A percentile compares a stretch with the other conserved stretches of the same genome.
Evolutionary conservation across 177 flowering plant genomes (phyloP).

Genomic region (Vitis hybrid): DNA sequence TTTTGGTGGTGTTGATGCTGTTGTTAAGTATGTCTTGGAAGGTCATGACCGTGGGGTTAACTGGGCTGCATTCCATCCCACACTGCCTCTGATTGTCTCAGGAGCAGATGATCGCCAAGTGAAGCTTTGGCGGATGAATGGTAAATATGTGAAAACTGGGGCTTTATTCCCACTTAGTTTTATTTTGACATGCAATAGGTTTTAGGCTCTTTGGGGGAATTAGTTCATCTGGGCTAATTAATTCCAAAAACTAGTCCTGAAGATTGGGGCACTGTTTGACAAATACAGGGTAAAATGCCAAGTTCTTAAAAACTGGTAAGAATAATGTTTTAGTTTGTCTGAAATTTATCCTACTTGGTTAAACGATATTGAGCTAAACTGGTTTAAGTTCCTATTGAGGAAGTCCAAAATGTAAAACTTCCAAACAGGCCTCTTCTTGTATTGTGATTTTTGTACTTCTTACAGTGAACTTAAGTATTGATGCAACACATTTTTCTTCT

Average conservation of each 20-base stretch:
- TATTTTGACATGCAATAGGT: not conserved
- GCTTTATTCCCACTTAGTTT: not conserved
- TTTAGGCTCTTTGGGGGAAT: too few relatives aligned
- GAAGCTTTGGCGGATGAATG: slow-evolving; percentile 80
- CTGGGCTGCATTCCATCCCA: slow-evolving; percentile 79
- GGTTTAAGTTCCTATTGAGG: not conserved
- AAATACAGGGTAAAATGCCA: too few relatives aligned
- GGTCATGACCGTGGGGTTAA: slow-evolving; percentile 82
- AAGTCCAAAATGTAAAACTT: not conserved
- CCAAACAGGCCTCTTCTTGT: not conserved
- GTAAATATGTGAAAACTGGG: slow-evolving; percentile 23
- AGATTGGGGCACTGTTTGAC: too few relatives aligned
- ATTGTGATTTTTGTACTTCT: not conserved
- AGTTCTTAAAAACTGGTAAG: too few relatives aligned
- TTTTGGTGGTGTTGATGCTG: slow-evolving; percentile 79
- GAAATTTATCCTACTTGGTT: not conserved
- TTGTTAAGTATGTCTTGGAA: slow-evolving; percentile 79
- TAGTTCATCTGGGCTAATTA: too few relatives aligned
- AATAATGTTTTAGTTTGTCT: too few relatives aligned
- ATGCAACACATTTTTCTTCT: not conserved
- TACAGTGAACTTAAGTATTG: not conserved
- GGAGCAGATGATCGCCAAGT: slow-evolving; percentile 86
- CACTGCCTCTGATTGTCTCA: slow-evolving; percentile 64
- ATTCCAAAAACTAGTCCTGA: too few relatives aligned
- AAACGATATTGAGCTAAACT: not conserved